A percentile compares a stretch with the other conserved stretches of the same genome.
Evolutionary conservation across 805 yeast species (phyloP).

Genomic region (Metschnikowia cerradonensis): DNA sequence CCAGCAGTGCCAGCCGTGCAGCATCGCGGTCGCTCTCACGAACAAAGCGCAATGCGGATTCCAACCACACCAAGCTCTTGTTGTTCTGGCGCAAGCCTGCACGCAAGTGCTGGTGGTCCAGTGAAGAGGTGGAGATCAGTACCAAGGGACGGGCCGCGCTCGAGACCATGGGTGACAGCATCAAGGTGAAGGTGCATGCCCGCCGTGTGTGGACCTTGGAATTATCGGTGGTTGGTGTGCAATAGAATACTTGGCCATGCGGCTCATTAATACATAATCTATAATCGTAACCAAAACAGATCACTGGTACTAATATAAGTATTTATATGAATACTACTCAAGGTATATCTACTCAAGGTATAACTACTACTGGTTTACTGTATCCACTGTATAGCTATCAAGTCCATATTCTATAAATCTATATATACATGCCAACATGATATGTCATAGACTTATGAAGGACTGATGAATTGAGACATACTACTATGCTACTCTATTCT

Average conservation of each 20-base stretch:
- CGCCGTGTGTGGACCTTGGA: conserved; percentile 97
- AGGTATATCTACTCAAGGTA: no score
- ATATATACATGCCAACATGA: no score
- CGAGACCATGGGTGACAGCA: conserved; percentile 22
- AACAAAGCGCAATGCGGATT: conserved; percentile 39
- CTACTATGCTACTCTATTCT: no score
- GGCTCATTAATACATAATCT: background rate
- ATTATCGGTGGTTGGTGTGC: conserved; percentile 83
- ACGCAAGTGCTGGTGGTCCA: conserved; percentile 97
- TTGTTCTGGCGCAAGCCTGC: conserved; percentile 98
- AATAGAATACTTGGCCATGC: conserved; percentile 24
- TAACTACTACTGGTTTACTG: no score
- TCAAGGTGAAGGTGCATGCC: conserved; percentile 65
- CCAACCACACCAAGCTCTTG: conserved; percentile 56
- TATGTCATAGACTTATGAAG: no score
- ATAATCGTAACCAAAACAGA: no score
- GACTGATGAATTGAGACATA: no score
- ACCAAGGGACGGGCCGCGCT: conserved; percentile 25
- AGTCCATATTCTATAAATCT: no score
- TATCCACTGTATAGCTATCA: no score
- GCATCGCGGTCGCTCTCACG: conserved; percentile 57
- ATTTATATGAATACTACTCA: no score
- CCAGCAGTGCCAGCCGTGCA: conserved; percentile 51
- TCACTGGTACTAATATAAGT: no score
- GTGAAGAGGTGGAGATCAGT: conserved; percentile 48